Evolutionary conservation across 352 stramenopile species (phyloP), one percentile per base, ranked within the genome.

Genomic region (Phytophthora sp.): DNA sequence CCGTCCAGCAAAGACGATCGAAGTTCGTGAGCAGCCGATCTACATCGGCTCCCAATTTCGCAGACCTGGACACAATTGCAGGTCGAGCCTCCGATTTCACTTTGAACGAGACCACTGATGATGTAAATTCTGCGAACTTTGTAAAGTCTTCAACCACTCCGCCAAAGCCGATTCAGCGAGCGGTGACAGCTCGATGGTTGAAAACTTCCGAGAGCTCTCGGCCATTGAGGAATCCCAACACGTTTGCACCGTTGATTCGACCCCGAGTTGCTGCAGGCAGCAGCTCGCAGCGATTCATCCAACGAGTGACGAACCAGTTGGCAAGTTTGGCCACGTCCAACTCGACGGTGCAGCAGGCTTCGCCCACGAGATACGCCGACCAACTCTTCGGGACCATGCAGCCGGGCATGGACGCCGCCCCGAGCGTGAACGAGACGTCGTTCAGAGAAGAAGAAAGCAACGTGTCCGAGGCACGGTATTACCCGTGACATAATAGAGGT

Each of bases 361-460:
- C 62, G 10, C 62, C 62, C 13, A 71, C 62, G 35, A 66, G 49
- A 41, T 71, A 71, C 30, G 62, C 62, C 12, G 62, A 71, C 31
- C 55, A 66, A 53, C 43, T 71, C 24, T 71, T 71, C 43, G 54
- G 54, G 27, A 59, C 53, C n/a, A 30, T 27, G 5, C 61, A 64
- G 20, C 17, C 48, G 18, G 49, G 12, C 26, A 37, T 54, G 9
- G 54, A 62, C 4, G 51, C 30, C 17, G 28, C 43, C 9, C 23
- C 52, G 5, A 46, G 45, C 17, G n/a, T 48, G 20, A 66, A 60
- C 12, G 54, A 66, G 18, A 50, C 46, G 38, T 64, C 53, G 23
- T 71, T 42, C 34, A 52, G 62, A 66, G 62, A 71, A 66, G 62
- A 71, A 17, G 62, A 62, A 48, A 71, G 62, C 46, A 58, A 63